Evolutionary conservation across 352 stramenopile genomes (phyloP).

Genomic region (Globisporangium sylvaticum): DNA sequence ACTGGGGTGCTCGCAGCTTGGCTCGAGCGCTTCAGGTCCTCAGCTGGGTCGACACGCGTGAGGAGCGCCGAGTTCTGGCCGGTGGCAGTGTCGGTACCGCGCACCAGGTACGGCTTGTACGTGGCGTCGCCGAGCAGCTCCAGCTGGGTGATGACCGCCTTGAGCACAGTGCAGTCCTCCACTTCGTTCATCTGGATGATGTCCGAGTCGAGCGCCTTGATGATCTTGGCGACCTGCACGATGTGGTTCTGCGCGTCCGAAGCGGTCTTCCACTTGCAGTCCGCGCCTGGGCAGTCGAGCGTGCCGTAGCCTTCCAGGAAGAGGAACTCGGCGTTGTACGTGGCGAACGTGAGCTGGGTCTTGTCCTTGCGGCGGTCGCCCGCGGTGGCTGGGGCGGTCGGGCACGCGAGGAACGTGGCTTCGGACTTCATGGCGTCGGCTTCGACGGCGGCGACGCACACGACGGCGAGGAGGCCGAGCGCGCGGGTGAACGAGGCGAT

Average conservation of each 20-base stretch:
- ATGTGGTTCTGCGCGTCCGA: conserved; percentile 42
- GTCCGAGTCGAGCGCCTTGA: conserved; percentile 50
- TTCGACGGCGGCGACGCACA: conserved; percentile 18
- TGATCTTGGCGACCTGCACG: conserved; percentile 42
- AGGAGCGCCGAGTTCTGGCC: conserved; percentile 63
- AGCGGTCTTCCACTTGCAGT: conserved; percentile 50
- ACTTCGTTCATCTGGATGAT: conserved; percentile 71
- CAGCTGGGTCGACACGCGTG: conserved; percentile 55
- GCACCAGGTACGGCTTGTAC: conserved; percentile 64
- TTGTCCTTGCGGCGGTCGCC: conserved; percentile 43
- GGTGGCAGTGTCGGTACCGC: conserved; percentile 56
- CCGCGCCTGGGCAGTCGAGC: conserved; percentile 40
- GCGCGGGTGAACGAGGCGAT: conserved; percentile 15
- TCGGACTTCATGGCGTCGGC: conserved; percentile 17
- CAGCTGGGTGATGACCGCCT: conserved; percentile 49
- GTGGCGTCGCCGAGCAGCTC: conserved; percentile 38
- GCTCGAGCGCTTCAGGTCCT: conserved; percentile 40
- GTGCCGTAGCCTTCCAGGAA: conserved; percentile 39
- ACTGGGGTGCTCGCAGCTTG: conserved; percentile 35
- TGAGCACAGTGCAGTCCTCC: conserved; percentile 48
- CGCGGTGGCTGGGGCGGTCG: conserved; percentile 32
- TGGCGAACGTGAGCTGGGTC: conserved; percentile 57
- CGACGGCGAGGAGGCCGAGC: conserved; percentile 19
- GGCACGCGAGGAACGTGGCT: conserved; percentile 34
- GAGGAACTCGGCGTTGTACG: conserved; percentile 63